Percentiles rank a stretch among this genome's conserved stretches.
These are phyloP conservation scores for Mimosa pudica DNA, from an alignment of 306 rosid genomes.

Conservation along the genomic window DNA sequence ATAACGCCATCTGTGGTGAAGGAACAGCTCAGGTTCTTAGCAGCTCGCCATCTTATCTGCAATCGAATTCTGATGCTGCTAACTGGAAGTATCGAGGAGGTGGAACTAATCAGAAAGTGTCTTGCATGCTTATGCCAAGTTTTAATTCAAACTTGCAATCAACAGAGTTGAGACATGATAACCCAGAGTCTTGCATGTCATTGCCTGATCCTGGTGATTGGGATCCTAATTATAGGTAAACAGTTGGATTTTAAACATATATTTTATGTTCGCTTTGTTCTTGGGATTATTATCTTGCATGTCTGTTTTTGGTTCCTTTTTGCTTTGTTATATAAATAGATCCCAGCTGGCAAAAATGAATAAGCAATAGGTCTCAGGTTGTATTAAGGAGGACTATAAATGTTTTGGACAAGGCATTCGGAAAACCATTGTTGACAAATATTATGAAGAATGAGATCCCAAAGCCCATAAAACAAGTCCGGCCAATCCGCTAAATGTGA, in stretches of 20 bases:
- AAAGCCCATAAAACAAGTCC: background rate
- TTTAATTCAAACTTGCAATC: slow-evolving; percentile 55
- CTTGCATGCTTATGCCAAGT: slow-evolving; percentile 52
- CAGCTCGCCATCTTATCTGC: slow-evolving; percentile 72
- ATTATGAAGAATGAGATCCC: background rate
- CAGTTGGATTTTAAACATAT: slow-evolving; percentile 23
- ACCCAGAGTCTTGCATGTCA: slow-evolving; percentile 54
- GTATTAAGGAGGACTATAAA: slow-evolving; percentile 17
- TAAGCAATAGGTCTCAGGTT: background rate
- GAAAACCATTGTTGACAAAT: background rate
- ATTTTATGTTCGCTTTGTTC: slow-evolving; percentile 7
- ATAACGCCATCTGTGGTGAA: slow-evolving; percentile 65
- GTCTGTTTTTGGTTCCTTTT: slow-evolving; percentile 11
- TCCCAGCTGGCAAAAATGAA: background rate
- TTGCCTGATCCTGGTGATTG: slow-evolving; percentile 98
- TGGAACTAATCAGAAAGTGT: slow-evolving; percentile 55
- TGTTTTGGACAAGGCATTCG: background rate
- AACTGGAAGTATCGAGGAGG: slow-evolving; percentile 81
- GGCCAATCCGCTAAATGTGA: background rate
- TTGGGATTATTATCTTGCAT: slow-evolving; percentile 32
- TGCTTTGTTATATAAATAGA: slow-evolving; percentile 18
- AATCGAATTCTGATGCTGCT: slow-evolving; percentile 56
- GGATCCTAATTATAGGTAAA: slow-evolving; percentile 98
- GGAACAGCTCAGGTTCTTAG: slow-evolving; percentile 69
- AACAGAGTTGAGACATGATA: slow-evolving; percentile 55